Percentiles rank a stretch among this genome's conserved stretches.
These are phyloP conservation scores for Aspergillus jensenii DNA, from an alignment of 2,329 filamentous ascomycete species.

Conservation along the genomic window DNA sequence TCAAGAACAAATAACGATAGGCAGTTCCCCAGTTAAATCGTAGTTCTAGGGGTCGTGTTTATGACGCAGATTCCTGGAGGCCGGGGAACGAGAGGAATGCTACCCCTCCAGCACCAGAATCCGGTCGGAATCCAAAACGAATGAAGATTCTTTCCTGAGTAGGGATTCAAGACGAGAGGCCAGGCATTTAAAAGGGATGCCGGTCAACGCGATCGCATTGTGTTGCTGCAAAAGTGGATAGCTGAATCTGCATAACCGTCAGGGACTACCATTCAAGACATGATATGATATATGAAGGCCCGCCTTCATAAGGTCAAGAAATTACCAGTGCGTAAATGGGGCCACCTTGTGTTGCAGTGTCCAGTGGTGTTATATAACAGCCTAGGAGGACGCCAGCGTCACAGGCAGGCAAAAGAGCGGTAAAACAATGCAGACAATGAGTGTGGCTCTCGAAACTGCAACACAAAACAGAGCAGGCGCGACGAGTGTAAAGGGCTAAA, in stretches of 20 bases:
- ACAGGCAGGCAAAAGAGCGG: not conserved
- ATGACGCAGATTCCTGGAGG: slow-evolving; percentile 18
- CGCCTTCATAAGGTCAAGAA: not conserved
- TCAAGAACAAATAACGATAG: not conserved
- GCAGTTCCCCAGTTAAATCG: slow-evolving; percentile 1
- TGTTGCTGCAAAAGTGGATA: not conserved
- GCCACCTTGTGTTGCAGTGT: not conserved
- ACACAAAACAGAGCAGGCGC: not conserved
- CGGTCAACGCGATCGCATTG: not conserved
- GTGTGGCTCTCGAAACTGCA: not conserved
- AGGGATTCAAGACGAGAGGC: not conserved
- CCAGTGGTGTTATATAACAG: not conserved
- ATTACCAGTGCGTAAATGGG: not conserved
- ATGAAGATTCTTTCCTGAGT: not conserved
- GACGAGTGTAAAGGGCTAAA: not conserved
- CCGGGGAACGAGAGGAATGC: slow-evolving; percentile 26
- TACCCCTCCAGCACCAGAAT: slow-evolving; percentile 6
- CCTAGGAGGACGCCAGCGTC: not conserved
- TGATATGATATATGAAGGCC: not conserved
- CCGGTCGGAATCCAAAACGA: not conserved
- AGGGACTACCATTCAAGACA: not conserved
- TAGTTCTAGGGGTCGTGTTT: slow-evolving; percentile 2
- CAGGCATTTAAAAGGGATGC: not conserved
- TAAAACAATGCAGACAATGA: not conserved
- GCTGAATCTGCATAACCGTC: not conserved